Evolutionary conservation across 2,329 filamentous ascomycete species (phyloP).

Genomic region (Epichloe aotearoae): DNA sequence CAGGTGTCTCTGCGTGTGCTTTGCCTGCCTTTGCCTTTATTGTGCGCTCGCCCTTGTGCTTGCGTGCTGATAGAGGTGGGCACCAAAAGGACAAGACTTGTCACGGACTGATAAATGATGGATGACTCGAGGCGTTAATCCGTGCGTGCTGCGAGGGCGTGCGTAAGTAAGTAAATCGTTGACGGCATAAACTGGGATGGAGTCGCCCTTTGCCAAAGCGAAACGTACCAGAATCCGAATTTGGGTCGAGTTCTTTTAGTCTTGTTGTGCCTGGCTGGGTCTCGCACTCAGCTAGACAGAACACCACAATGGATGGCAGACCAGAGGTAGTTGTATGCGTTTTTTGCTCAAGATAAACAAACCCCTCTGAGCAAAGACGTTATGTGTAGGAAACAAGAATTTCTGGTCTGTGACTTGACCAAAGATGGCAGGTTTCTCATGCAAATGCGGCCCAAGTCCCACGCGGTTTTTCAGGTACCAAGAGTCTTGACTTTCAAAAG

Average conservation of each 20-base stretch:
- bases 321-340: neutral
- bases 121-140: neutral
- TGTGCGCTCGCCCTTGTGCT: no score
- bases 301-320: neutral
- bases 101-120: neutral
- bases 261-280: neutral
- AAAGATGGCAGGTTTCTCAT: neutral
- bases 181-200: neutral
- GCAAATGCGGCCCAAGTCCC: constrained; percentile 5
- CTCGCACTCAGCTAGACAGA: neutral
- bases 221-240: neutral
- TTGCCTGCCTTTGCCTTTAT: no score
- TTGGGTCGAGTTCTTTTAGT: neutral
- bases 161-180: neutral
- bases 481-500: neutral
- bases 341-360: neutral
- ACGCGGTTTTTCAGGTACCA: constrained; percentile 3
- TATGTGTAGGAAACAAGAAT: neutral
- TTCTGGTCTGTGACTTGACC: neutral
- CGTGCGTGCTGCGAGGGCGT: neutral
- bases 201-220: neutral
- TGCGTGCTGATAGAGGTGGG: neutral
- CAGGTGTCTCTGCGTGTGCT: no score
- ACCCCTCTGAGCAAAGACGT: neutral
- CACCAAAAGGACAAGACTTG: neutral